Conservation (phyloP, 257 asterid genomes). For the Eustoma russellianum region DNA sequence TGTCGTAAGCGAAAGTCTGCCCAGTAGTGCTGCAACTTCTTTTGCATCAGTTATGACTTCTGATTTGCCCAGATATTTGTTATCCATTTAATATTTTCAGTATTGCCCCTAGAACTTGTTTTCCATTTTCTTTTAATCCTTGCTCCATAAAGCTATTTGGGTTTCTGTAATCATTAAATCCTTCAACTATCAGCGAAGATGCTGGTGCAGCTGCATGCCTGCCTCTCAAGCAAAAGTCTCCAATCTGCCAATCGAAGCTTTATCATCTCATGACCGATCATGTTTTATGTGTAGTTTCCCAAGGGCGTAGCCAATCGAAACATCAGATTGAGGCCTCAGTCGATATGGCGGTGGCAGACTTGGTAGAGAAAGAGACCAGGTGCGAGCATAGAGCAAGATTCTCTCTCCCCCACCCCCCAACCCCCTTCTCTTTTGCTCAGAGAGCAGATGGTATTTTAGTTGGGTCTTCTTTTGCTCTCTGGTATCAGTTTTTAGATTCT, state of each 20-base stretch:
- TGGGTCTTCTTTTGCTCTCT: no score
- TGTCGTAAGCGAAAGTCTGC: conserved; percentile 42
- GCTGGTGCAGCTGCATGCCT: conserved; percentile 52
- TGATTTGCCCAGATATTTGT: conserved; percentile 38
- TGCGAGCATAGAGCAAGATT: background rate
- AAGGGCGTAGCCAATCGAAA: conserved; percentile 73
- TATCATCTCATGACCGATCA: conserved; percentile 63
- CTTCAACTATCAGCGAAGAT: conserved; percentile 24
- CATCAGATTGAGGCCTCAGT: conserved; percentile 81
- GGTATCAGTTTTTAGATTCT: no score
- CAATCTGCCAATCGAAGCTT: conserved; percentile 72
- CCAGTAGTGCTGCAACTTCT: conserved; percentile 25
- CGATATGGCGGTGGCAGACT: conserved; percentile 82
- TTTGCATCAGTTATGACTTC: conserved; percentile 41
- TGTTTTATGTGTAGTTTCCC: conserved; percentile 80
- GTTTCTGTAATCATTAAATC: conserved; percentile 45
- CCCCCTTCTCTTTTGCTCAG: no score
- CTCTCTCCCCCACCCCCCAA: no score
- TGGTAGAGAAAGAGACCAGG: conserved; percentile 41
- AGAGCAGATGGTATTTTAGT: no score
- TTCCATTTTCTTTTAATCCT: conserved; percentile 26
- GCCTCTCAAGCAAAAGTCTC: conserved; percentile 67
- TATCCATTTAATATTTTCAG: conserved; percentile 24
- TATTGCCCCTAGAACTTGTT: conserved; percentile 11
- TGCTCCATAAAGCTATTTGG: conserved; percentile 48